Conservation (phyloP, 2,329 filamentous ascomycete species). For the Chalara sp. region DNA sequence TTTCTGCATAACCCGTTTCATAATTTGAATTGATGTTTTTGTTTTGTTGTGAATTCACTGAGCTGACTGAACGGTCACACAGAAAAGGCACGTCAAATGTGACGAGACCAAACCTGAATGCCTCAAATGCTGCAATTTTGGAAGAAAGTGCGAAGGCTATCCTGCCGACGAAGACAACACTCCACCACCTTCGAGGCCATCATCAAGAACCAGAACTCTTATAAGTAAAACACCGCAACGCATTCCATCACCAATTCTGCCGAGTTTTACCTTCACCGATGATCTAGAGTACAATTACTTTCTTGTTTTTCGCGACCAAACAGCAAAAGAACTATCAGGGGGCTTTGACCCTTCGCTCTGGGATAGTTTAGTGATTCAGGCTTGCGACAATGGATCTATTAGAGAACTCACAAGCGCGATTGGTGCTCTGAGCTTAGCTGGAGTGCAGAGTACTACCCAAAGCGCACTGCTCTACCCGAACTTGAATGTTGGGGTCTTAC, state of each 20-base stretch:
- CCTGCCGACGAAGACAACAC: not conserved
- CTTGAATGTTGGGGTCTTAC: too few species aligned
- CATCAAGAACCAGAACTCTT: not conserved
- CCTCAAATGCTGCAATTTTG: constrained; percentile 18
- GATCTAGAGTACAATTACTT: constrained; percentile 12
- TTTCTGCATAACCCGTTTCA: not conserved
- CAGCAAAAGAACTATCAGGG: constrained; percentile 13
- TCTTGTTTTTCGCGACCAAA: constrained; percentile 16
- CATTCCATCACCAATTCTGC: not conserved
- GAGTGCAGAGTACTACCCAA: not conserved
- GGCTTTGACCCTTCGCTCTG: constrained; percentile 16
- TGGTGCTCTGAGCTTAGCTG: constrained; percentile 14
- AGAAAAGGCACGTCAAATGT: constrained; percentile 13
- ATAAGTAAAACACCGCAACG: not conserved
- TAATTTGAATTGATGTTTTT: constrained; percentile 1
- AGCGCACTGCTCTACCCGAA: not conserved
- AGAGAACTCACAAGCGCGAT: constrained; percentile 11
- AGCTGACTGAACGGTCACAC: not conserved
- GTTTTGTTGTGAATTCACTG: not conserved
- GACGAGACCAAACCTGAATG: constrained; percentile 18
- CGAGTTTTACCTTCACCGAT: not conserved
- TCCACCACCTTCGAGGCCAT: not conserved
- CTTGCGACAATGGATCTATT: constrained; percentile 15
- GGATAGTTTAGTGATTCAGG: constrained; percentile 11
- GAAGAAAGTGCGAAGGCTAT: constrained; percentile 18